Conservation (phyloP, 768 basidiomycete genomes). For the Tylopilus cervinicoccineus region DNA sequence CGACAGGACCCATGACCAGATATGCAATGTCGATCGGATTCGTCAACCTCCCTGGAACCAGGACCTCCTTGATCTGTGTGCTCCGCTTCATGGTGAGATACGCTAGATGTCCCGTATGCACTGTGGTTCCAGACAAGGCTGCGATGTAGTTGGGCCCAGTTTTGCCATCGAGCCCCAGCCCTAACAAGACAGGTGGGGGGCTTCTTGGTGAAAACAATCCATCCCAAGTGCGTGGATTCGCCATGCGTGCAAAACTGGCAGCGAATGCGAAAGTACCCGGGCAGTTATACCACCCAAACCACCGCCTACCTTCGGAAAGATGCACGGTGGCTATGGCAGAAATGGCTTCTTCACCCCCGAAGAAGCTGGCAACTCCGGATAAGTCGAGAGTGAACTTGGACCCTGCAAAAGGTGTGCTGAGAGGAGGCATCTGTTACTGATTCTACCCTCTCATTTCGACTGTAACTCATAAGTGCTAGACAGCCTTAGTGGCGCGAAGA, state of each 20-base stretch:
- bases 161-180: conserved; percentile 23
- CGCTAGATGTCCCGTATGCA: conserved; percentile 26
- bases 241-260: conserved; percentile 29
- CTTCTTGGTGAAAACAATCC: conserved; percentile 27
- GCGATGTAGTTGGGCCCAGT: conserved; percentile 27
- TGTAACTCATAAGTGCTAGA: background rate
- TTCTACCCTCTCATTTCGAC: too few species aligned
- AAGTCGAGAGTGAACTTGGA: conserved; percentile 22
- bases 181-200: conserved; percentile 25
- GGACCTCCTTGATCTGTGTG: conserved; percentile 17
- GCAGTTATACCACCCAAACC: conserved; percentile 38
- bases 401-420: conserved; percentile 8
- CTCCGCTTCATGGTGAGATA: conserved; percentile 21
- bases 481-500: background rate
- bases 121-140: conserved; percentile 28
- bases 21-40: conserved; percentile 15
- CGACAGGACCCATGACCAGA: conserved; percentile 15
- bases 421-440: conserved; percentile 16
- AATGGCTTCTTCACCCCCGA: conserved; percentile 35
- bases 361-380: conserved; percentile 32
- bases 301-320: conserved; percentile 29
- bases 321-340: conserved; percentile 34
- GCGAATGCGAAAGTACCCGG: conserved; percentile 32
- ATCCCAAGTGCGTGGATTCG: conserved; percentile 27
- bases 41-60: conserved; percentile 7